Conservation (phyloP, 2,329 filamentous ascomycete species). For the Alternaria alternata region DNA sequence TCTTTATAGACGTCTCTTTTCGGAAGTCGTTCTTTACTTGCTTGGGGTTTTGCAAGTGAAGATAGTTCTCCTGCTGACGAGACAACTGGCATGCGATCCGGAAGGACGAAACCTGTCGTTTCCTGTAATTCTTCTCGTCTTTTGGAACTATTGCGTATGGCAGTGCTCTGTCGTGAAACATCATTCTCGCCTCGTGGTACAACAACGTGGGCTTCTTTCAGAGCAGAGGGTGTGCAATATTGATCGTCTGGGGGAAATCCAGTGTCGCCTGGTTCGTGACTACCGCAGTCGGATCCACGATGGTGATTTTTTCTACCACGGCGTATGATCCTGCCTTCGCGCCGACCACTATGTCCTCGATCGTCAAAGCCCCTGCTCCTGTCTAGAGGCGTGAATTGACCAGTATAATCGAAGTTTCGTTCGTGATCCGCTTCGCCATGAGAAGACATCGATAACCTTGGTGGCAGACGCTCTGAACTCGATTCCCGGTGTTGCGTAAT, state of each 20-base stretch:
- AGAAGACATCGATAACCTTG: not conserved
- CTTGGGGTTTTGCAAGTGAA: not conserved
- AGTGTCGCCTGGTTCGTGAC: not conserved
- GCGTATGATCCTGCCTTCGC: not conserved
- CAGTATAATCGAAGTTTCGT: not conserved
- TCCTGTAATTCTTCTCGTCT: not conserved
- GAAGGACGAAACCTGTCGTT: not conserved
- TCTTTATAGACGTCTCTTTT: not conserved
- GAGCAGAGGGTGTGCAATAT: not conserved
- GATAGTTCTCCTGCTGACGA: not conserved
- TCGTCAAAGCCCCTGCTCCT: not conserved
- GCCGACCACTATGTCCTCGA: not conserved
- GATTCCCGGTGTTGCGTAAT: not conserved
- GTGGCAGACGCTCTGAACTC: not conserved
- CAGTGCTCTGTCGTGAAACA: not conserved
- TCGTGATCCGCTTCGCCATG: not conserved
- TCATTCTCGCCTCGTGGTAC: not conserved
- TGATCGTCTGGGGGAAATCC: too few species aligned
- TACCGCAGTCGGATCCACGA: not conserved
- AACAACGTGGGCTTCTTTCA: not conserved
- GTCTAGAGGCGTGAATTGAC: not conserved
- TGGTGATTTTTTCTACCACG: not conserved
- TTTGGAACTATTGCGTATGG: not conserved
- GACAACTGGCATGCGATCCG: not conserved
- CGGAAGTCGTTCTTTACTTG: not conserved